A percentile compares a stretch with the other conserved stretches of the same genome.
phyloP scores from a whole-genome alignment of 768 basidiomycete species.

The Mycena vitilis region DNA sequence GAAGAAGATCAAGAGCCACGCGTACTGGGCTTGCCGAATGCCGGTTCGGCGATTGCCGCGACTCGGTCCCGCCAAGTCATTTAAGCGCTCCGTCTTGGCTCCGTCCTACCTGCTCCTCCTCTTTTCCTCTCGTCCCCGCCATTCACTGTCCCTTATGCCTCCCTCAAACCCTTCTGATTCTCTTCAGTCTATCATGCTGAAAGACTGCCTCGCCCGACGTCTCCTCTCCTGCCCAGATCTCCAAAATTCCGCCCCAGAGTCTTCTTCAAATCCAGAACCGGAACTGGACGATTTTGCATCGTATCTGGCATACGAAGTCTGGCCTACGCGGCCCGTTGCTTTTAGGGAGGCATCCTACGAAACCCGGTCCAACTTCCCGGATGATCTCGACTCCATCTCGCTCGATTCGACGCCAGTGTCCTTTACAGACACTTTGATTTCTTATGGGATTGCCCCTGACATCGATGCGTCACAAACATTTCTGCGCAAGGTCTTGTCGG shows the following conservation, averaged over 20 bases:
- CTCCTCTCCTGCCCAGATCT: slow-evolving; percentile 46
- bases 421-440: slow-evolving; percentile 62
- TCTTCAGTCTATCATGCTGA: slow-evolving; percentile 50
- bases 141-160: background rate
- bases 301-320: slow-evolving; percentile 64
- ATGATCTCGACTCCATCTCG: slow-evolving; percentile 48
- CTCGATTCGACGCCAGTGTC: slow-evolving; percentile 54
- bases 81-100: no score
- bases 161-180: background rate
- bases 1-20: no score
- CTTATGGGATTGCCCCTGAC: slow-evolving; percentile 59
- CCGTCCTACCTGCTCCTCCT: no score
- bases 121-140: no score
- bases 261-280: slow-evolving; percentile 36
- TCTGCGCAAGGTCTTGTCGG: slow-evolving; percentile 52
- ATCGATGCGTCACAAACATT: slow-evolving; percentile 53
- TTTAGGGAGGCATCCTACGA: slow-evolving; percentile 55
- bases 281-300: slow-evolving; percentile 65
- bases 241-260: slow-evolving; percentile 29
- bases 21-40: no score
- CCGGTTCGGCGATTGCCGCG: no score
- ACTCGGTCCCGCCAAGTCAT: no score
- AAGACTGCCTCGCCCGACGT: slow-evolving; percentile 58
- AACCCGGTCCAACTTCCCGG: slow-evolving; percentile 43
- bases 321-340: slow-evolving; percentile 53